Evolutionary conservation across 192 early-diverging fungal species (phyloP).

Genomic region (Podila clonocystis): DNA sequence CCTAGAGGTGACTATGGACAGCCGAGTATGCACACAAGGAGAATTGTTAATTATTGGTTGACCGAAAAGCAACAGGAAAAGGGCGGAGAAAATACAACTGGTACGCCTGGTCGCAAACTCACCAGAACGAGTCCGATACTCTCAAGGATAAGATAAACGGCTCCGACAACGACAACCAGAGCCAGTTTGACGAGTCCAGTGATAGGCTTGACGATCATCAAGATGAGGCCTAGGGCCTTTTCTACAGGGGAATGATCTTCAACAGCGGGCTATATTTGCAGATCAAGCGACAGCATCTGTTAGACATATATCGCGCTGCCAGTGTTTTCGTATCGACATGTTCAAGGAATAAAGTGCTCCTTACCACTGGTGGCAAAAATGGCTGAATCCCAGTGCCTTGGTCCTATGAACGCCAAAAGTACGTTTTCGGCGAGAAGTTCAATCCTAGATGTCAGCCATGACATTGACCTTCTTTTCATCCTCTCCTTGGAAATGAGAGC

Average conservation of each 20-base stretch:
- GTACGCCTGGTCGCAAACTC: not conserved
- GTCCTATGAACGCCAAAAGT: slow-evolving; percentile 55
- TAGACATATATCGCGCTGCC: not conserved
- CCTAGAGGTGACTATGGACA: slow-evolving; percentile 29
- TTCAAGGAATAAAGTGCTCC: not conserved
- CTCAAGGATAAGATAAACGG: slow-evolving; percentile 55
- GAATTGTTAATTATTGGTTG: not conserved
- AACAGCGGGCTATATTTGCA: slow-evolving; percentile 55
- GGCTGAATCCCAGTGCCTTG: slow-evolving; percentile 91
- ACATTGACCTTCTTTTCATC: not conserved
- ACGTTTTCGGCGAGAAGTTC: too few relatives aligned
- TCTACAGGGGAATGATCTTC: slow-evolving; percentile 49
- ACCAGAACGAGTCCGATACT: slow-evolving; percentile 57
- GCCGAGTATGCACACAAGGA: not conserved
- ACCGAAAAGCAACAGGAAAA: not conserved
- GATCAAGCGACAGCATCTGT: not conserved
- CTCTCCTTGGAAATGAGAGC: not conserved
- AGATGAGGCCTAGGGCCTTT: slow-evolving; percentile 34
- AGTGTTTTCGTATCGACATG: too few relatives aligned
- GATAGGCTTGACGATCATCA: slow-evolving; percentile 58
- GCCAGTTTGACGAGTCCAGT: slow-evolving; percentile 55
- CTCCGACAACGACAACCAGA: slow-evolving; percentile 41
- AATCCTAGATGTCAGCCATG: not conserved
- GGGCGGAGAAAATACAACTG: not conserved
- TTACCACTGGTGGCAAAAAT: slow-evolving; percentile 81